Conservation (phyloP, 306 rosid species). For the Cucurbita moschata region DNA sequence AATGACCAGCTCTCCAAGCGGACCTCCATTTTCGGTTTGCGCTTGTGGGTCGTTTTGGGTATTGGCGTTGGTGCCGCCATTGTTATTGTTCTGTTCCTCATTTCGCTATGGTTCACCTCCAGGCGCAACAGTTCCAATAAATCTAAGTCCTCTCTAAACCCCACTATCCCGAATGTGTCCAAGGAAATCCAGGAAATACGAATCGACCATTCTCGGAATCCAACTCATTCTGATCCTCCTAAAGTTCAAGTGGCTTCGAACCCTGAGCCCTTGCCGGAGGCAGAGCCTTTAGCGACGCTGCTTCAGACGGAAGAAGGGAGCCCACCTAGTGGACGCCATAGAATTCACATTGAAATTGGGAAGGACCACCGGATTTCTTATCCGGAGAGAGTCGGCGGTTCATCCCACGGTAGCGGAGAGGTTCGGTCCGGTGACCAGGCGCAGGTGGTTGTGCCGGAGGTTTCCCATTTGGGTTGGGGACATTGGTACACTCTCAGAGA, state of each 20-base stretch:
- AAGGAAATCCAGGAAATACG: constrained; percentile 53
- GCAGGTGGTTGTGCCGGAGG: constrained; percentile 27
- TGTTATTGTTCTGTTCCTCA: constrained; percentile 40
- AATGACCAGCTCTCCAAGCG: constrained; percentile 44
- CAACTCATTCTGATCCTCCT: constrained; percentile 19
- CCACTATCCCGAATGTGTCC: constrained; percentile 34
- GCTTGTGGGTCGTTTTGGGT: constrained; percentile 51
- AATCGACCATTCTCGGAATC: constrained; percentile 23
- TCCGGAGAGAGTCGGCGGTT: constrained; percentile 38
- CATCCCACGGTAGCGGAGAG: constrained; percentile 36
- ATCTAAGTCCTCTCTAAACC: constrained; percentile 16
- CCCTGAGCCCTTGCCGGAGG: constrained; percentile 28
- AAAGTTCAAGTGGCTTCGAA: constrained; percentile 7
- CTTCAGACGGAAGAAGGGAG: constrained; percentile 29
- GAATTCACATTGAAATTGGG: constrained; percentile 45
- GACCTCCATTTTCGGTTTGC: constrained; percentile 43
- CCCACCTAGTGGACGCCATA: constrained; percentile 13
- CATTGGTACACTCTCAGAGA: constrained; percentile 55
- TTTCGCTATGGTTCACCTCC: constrained; percentile 43
- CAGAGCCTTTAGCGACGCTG: constrained; percentile 16
- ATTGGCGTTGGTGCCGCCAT: constrained; percentile 53
- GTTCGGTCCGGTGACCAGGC: constrained; percentile 37
- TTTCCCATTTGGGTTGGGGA: constrained; percentile 59
- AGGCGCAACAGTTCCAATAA: constrained; percentile 17
- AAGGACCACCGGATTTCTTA: constrained; percentile 47